Conservation (phyloP, 1,284 basidiomycete genomes). For the Volvariella volvacea region DNA sequence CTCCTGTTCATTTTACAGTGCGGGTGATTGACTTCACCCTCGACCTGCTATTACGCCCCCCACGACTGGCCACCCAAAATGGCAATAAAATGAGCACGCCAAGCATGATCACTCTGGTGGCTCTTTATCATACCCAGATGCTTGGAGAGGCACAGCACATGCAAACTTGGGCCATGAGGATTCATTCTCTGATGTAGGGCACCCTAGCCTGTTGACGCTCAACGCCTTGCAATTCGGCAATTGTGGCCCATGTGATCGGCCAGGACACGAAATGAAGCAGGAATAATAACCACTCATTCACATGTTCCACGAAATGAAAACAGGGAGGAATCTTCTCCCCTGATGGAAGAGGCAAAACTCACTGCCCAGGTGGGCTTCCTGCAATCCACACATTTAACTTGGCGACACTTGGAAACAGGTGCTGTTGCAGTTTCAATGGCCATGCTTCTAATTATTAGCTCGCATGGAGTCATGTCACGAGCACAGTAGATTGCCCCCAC, state of each 20-base stretch:
- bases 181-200: too few species aligned
- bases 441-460: too few species aligned
- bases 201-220: too few species aligned
- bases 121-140: neutral
- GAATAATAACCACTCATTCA: neutral
- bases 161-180: too few species aligned
- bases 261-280: neutral
- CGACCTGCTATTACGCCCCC: neutral
- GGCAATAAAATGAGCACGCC: too few species aligned
- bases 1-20: neutral
- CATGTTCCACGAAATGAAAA: constrained; percentile 5
- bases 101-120: neutral
- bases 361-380: constrained; percentile 74
- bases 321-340: neutral
- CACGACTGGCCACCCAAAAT: neutral
- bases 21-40: neutral
- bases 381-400: constrained; percentile 55
- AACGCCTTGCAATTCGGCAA: too few species aligned
- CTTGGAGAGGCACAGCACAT: too few species aligned
- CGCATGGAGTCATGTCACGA: too few species aligned
- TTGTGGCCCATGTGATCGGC: too few species aligned
- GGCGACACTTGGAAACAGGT: too few species aligned
- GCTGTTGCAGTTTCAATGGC: too few species aligned
- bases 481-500: too few species aligned
- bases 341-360: constrained; percentile 16